Evolutionary conservation across 345 rosid species (phyloP).

Genomic region (Citrus sp.): DNA sequence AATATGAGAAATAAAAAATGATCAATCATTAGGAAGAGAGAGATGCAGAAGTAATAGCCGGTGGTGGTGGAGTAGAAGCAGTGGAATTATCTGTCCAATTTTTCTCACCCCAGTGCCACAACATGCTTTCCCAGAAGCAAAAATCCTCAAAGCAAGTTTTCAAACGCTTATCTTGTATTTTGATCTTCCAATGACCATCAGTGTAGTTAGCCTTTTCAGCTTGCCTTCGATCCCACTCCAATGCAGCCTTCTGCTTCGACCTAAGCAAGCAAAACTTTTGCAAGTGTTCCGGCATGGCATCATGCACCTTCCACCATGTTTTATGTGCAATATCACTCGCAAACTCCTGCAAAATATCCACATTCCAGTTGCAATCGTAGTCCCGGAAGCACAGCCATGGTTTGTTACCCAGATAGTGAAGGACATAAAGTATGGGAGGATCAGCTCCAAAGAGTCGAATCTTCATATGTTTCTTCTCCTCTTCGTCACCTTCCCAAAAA

Average conservation of each 20-base stretch:
- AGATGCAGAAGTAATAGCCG: slow-evolving; percentile 19
- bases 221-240: slow-evolving; percentile 86
- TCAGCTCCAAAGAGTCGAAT: slow-evolving; percentile 66
- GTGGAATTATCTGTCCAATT: slow-evolving; percentile 65
- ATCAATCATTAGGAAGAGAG: slow-evolving; percentile 32
- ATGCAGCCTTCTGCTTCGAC: slow-evolving; percentile 78
- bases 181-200: slow-evolving; percentile 83
- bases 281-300: slow-evolving; percentile 69
- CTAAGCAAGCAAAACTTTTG: slow-evolving; percentile 70
- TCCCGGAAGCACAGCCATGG: slow-evolving; percentile 93
- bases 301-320: slow-evolving; percentile 89
- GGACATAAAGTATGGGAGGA: slow-evolving; percentile 79
- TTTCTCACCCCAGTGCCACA: slow-evolving; percentile 89
- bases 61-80: slow-evolving; percentile 26
- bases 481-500: slow-evolving; percentile 88
- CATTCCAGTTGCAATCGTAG: slow-evolving; percentile 97
- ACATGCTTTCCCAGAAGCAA: slow-evolving; percentile 88
- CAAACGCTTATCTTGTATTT: slow-evolving; percentile 64
- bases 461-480: slow-evolving; percentile 69
- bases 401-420: slow-evolving; percentile 79
- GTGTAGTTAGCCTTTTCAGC: slow-evolving; percentile 73
- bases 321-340: slow-evolving; percentile 78
- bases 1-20: slow-evolving; percentile 7
- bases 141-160: slow-evolving; percentile 65
- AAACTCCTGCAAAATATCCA: slow-evolving; percentile 67